These are phyloP conservation scores for Penicillium sclerotigenum DNA, from an alignment of 2,329 filamentous ascomycete species.

Conservation along the genomic window DNA sequence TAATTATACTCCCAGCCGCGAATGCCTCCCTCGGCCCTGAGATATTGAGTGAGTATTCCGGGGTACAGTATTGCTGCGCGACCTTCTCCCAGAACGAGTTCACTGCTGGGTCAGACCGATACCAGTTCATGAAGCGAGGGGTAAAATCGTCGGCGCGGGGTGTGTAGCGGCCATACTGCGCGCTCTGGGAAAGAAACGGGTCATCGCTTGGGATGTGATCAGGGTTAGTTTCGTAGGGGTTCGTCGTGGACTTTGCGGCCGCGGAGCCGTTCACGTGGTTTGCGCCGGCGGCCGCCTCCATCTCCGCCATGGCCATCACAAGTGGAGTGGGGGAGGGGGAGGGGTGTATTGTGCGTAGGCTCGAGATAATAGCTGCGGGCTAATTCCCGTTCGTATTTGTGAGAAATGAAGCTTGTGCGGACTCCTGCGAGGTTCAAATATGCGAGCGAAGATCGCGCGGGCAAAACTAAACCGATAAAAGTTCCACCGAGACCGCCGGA, in stretches of 20 bases:
- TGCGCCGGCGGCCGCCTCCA: slow-evolving; percentile 17
- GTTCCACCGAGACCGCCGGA: slow-evolving; percentile 10
- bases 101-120: slow-evolving; percentile 29
- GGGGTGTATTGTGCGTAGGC: background rate
- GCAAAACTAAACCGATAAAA: slow-evolving; percentile 17
- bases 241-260: slow-evolving; percentile 14
- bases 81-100: slow-evolving; percentile 37
- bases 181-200: slow-evolving; percentile 32
- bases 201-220: slow-evolving; percentile 33
- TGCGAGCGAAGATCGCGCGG: slow-evolving; percentile 13
- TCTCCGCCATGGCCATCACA: slow-evolving; percentile 22
- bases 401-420: background rate
- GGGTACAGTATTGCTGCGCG: slow-evolving; percentile 31
- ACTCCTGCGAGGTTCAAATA: slow-evolving; percentile 5
- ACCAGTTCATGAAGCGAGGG: slow-evolving; percentile 35
- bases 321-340: background rate
- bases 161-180: slow-evolving; percentile 36
- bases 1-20: slow-evolving; percentile 36
- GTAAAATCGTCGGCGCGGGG: slow-evolving; percentile 36
- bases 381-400: background rate
- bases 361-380: background rate
- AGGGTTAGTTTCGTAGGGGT: slow-evolving; percentile 38
- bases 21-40: slow-evolving; percentile 34
- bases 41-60: slow-evolving; percentile 33
- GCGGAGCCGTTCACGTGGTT: slow-evolving; percentile 24